Conservation (phyloP, 2,329 filamentous ascomycete genomes). For the Fusarium buxicola region DNA sequence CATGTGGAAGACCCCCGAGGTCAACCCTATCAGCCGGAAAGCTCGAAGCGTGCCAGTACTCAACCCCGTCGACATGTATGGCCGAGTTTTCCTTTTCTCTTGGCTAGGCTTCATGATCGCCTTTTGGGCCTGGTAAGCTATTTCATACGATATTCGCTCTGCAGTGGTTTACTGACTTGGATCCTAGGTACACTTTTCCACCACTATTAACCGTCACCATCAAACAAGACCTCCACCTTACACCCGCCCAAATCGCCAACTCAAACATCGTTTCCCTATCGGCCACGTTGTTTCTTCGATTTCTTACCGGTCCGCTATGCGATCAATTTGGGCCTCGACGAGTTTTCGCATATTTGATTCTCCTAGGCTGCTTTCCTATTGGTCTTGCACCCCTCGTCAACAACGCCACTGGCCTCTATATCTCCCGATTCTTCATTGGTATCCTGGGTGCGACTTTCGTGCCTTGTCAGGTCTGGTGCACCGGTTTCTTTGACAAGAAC, state of each 20-base stretch:
- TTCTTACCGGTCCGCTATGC: conserved; percentile 84
- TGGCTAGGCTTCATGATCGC: conserved; percentile 89
- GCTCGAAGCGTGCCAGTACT: conserved; percentile 82
- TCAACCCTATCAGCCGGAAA: conserved; percentile 88
- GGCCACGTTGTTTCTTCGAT: conserved; percentile 77
- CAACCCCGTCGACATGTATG: conserved; percentile 83
- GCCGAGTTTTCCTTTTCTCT: conserved; percentile 89
- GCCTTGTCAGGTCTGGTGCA: conserved; percentile 92
- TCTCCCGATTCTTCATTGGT: conserved; percentile 82
- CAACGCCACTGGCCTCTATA: conserved; percentile 71
- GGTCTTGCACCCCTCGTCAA: conserved; percentile 83
- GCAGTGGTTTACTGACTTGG: conserved; percentile 22
- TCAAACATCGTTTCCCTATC: conserved; percentile 88
- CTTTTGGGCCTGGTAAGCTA: conserved; percentile 80
- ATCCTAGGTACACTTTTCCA: conserved; percentile 79
- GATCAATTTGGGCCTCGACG: conserved; percentile 84
- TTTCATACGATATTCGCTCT: background rate
- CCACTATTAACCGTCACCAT: conserved; percentile 84
- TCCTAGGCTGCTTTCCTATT: conserved; percentile 82
- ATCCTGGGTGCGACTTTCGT: conserved; percentile 84
- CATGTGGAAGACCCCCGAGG: conserved; percentile 65
- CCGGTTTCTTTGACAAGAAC: conserved; percentile 93
- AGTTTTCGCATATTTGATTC: conserved; percentile 82
- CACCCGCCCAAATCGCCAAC: conserved; percentile 79
- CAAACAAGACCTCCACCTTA: conserved; percentile 80